Percentiles rank a stretch among this genome's conserved stretches.
phyloP scores from a whole-genome alignment of 257 asterid genomes.

The Ophiorrhiza pumila region DNA sequence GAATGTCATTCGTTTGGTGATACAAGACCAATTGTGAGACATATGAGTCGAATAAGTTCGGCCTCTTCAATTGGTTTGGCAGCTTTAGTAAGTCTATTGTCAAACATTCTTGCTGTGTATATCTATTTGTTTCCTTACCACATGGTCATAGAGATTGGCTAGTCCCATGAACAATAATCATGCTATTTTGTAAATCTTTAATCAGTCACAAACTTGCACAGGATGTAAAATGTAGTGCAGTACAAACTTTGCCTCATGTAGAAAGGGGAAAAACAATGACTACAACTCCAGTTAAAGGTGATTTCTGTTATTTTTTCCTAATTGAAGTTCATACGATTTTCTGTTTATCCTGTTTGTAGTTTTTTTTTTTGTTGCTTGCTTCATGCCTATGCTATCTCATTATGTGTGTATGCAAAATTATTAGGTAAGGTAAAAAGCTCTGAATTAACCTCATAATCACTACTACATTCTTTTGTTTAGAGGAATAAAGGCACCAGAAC shows the following conservation, averaged over 20 bases:
- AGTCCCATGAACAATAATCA: not conserved
- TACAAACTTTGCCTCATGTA: not conserved
- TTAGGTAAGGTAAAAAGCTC: not conserved
- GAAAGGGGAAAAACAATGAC: not conserved
- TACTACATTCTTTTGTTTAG: too few relatives aligned
- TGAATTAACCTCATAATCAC: not conserved
- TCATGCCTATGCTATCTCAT: not conserved
- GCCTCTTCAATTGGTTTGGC: not conserved
- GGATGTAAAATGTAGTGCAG: constrained; percentile 14
- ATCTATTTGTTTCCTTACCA: not conserved
- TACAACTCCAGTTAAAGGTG: constrained; percentile 6
- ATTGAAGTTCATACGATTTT: not conserved
- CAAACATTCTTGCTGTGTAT: not conserved
- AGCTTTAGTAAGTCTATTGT: not conserved
- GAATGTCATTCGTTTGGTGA: not conserved
- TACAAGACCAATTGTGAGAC: not conserved
- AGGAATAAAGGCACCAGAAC: too few relatives aligned
- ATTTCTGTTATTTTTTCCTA: not conserved
- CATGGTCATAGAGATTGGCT: not conserved
- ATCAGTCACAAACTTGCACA: not conserved
- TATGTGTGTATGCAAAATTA: not conserved
- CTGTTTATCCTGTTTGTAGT: not conserved
- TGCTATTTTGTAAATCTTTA: not conserved
- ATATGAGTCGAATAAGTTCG: not conserved
- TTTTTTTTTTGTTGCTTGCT: not conserved